These are phyloP conservation scores for Trypanosoma avium DNA, from an alignment of 208 protist species.

Conservation along the genomic window DNA sequence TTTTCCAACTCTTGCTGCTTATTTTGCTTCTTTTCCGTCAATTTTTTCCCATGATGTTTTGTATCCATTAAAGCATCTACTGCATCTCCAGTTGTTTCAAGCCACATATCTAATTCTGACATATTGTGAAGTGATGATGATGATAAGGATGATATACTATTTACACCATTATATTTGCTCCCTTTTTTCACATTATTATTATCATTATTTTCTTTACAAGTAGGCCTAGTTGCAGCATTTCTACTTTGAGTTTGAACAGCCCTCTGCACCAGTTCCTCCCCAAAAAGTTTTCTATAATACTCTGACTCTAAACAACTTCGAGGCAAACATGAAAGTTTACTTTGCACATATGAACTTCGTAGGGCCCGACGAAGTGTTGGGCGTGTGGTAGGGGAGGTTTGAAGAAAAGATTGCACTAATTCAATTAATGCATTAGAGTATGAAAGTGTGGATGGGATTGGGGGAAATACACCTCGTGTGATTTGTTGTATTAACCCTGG, in stretches of 20 bases:
- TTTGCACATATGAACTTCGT: constrained; percentile 48
- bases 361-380: constrained; percentile 63
- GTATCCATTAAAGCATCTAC: not conserved
- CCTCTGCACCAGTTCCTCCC: constrained; percentile 40
- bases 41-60: not conserved
- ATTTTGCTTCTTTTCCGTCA: too few relatives aligned
- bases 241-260: constrained; percentile 15
- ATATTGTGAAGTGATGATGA: not conserved
- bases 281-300: constrained; percentile 46
- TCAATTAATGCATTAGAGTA: constrained; percentile 59
- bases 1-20: not conserved
- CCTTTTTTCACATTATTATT: not conserved
- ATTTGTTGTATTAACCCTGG: constrained; percentile 33
- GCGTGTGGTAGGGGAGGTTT: constrained; percentile 42
- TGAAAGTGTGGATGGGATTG: constrained; percentile 16
- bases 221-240: not conserved
- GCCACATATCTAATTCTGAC: constrained; percentile 2
- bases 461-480: constrained; percentile 15
- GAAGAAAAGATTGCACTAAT: constrained; percentile 67
- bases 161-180: not conserved
- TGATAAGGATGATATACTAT: not conserved
- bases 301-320: constrained; percentile 30
- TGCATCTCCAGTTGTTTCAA: not conserved
- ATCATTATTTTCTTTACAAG: not conserved
- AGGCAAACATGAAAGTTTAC: constrained; percentile 45